Conservation (phyloP, 2,329 filamentous ascomycete species). For the Aspergillus amoenus region DNA sequence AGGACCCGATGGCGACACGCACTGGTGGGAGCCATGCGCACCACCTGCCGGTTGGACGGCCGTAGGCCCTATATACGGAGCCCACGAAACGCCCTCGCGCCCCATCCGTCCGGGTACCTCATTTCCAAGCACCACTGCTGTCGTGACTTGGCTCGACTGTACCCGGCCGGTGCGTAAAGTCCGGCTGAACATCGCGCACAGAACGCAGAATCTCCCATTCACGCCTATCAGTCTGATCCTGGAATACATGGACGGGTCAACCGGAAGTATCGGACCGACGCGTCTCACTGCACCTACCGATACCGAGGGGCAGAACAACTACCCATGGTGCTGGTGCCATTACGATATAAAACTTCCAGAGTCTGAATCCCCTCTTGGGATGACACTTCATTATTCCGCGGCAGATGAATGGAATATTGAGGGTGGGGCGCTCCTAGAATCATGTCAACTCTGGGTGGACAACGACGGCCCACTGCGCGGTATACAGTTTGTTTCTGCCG, state of each 20-base stretch:
- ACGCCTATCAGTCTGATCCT: neutral
- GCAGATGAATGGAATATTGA: neutral
- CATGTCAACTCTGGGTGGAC: neutral
- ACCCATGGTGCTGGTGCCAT: neutral
- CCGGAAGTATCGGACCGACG: neutral
- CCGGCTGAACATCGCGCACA: neutral
- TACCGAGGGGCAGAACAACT: neutral
- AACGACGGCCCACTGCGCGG: neutral
- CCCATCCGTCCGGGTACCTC: neutral
- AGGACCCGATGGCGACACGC: neutral
- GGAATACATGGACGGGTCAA: neutral
- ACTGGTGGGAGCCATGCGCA: neutral
- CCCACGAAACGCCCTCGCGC: neutral
- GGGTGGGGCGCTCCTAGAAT: neutral
- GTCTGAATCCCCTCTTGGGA: neutral
- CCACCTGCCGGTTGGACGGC: neutral
- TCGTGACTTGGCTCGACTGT: neutral
- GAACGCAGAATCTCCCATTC: neutral
- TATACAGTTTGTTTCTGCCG: neutral
- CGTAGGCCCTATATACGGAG: neutral
- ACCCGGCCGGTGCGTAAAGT: neutral
- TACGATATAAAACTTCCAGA: neutral
- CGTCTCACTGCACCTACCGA: neutral
- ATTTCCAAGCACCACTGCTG: neutral
- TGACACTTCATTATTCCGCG: neutral